Base-by-base conservation (phyloP, 805 yeast genomes). In the Babjeviella inositovora region DNA sequence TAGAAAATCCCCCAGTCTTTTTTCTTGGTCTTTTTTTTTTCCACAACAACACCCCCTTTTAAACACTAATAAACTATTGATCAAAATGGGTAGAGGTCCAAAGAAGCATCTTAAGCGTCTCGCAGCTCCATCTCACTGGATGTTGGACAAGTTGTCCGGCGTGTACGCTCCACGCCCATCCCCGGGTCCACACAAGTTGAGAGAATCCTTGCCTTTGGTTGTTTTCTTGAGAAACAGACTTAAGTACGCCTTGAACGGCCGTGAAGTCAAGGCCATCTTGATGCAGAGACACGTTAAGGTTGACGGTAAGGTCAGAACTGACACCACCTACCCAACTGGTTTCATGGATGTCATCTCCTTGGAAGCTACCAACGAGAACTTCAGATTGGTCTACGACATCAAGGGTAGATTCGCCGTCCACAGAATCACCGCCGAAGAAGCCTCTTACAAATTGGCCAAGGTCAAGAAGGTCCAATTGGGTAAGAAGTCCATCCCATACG, bases 71-170 rank as follows among this genome's bases (percentile, higher is more conserved):
- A n/a, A n/a, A n/a, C n/a, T n/a, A n/a, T n/a, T n/a, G n/a, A n/a
- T n/a, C n/a, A n/a, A n/a, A n/a, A n/a, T n/a, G n/a, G n/a, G n/a
- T n/a, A n/a, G n/a, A n/a, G n/a, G n/a, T n/a, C n/a, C n/a, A 77
- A 82, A 84, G 85, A 85, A 87, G 75, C 96, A 87, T 63, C 76
- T 85, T 62, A 85, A 87, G 76, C 84, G 97, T 77, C 77, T 87
- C 66, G 95, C 97, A 62, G 98, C 98, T 62, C 99, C 99, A 73
- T 77, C 85, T 71, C 98, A 90, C 77, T 90, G 98, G 98, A 80
- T 90, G 92, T 80, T 90, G 71, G 98, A 92, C 92, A 90, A 90
- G 70, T 72, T 90, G 69, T 80, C 96, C 56, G 99, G 99, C 59
- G 70, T 81, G 54, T 90, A 90, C 62, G 98, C 98, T 39, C 98